Percentiles rank a stretch among this genome's conserved stretches.
Conservation (phyloP, 129 eudicot genomes). For the Logfia minima region DNA sequence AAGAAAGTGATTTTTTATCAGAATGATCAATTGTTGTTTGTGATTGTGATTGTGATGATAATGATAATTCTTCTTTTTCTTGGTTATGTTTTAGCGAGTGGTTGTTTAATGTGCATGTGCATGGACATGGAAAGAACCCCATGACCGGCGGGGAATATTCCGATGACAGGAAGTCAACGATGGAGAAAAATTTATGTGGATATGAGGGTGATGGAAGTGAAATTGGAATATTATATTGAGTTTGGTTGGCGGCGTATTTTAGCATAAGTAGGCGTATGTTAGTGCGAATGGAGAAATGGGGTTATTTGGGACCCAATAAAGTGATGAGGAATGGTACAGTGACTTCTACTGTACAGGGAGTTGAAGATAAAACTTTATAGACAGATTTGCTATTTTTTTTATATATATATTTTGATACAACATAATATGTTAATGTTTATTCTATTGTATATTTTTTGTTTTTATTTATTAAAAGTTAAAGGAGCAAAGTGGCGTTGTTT, state of each 20-base stretch:
- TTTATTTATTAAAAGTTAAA: too few relatives aligned
- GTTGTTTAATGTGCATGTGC: slow-evolving; percentile 36
- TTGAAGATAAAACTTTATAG: not conserved
- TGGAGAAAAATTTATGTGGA: not conserved
- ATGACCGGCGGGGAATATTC: slow-evolving; percentile 20
- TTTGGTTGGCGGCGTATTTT: slow-evolving; percentile 20
- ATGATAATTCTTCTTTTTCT: not conserved
- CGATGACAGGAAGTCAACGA: slow-evolving; percentile 20
- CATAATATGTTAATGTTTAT: too few relatives aligned
- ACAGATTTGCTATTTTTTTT: too few relatives aligned
- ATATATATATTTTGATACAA: too few relatives aligned
- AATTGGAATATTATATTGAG: slow-evolving; percentile 1
- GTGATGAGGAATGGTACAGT: slow-evolving; percentile 32
- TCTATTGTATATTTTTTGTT: too few relatives aligned
- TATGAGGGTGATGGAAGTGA: not conserved
- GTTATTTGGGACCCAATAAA: not conserved
- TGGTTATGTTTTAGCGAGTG: slow-evolving; percentile 5
- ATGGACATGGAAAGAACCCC: slow-evolving; percentile 43
- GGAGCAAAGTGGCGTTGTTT: too few relatives aligned
- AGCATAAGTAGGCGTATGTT: slow-evolving; percentile 19
- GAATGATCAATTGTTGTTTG: slow-evolving; percentile 16
- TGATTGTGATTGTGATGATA: slow-evolving; percentile 14
- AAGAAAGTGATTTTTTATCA: slow-evolving; percentile 39
- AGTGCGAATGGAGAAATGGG: slow-evolving; percentile 29
- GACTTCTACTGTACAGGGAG: slow-evolving; percentile 22